phyloP scores from a whole-genome alignment of 2,329 filamentous ascomycete species.

The Ascochyta lentis region DNA sequence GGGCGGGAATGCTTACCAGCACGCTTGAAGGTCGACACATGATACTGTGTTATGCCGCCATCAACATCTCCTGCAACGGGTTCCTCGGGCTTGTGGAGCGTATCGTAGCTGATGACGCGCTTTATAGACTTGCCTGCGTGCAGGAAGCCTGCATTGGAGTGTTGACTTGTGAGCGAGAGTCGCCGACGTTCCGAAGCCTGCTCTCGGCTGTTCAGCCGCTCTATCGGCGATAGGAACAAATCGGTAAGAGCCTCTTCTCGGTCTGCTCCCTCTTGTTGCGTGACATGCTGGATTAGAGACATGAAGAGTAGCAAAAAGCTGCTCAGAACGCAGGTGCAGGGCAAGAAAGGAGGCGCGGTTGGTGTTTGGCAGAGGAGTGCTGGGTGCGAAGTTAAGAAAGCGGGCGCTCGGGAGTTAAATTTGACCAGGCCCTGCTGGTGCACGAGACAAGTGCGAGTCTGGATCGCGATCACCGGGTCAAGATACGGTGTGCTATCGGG shows the following conservation, averaged over 20 bases:
- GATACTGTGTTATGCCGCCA: conserved; percentile 57
- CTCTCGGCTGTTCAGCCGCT: conserved; percentile 39
- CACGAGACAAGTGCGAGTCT: conserved; percentile 16
- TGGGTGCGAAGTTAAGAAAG: conserved; percentile 5
- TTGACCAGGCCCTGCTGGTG: conserved; percentile 10
- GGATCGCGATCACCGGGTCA: conserved; percentile 13
- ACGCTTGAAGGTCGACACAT: conserved; percentile 51
- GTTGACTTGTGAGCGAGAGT: conserved; percentile 39
- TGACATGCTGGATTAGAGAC: conserved; percentile 61
- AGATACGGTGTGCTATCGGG: conserved; percentile 10
- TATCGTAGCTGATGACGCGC: conserved; percentile 57
- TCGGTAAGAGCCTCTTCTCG: conserved; percentile 51
- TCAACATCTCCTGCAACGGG: conserved; percentile 48
- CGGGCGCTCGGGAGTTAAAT: conserved; percentile 16
- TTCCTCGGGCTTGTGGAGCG: conserved; percentile 50
- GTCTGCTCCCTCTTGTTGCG: conserved; percentile 57
- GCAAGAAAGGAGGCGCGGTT: conserved; percentile 9
- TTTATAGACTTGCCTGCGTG: conserved; percentile 43
- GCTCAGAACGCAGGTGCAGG: conserved; percentile 19
- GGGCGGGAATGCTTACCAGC: conserved; percentile 34
- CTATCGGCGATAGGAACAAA: conserved; percentile 44
- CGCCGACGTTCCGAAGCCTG: conserved; percentile 38
- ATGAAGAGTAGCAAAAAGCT: conserved; percentile 41
- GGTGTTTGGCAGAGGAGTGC: conserved; percentile 10
- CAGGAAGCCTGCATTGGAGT: conserved; percentile 30